phyloP scores from a whole-genome alignment of 2,329 filamentous ascomycete species.

The Monilinia polystroma region DNA sequence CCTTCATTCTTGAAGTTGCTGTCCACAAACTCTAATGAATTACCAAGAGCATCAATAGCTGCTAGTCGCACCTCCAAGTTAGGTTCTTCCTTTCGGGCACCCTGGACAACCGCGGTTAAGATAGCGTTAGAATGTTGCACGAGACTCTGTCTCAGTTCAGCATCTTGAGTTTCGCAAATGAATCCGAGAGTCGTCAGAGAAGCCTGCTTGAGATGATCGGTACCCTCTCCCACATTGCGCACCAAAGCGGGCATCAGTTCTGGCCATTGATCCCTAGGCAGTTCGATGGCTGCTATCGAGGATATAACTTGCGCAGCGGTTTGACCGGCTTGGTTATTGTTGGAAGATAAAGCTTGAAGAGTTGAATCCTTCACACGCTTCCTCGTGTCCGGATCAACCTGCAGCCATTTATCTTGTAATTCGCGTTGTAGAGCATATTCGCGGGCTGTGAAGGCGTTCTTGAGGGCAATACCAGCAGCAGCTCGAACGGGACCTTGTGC shows the following conservation, averaged over 20 bases:
- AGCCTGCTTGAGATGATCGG: slow-evolving; percentile 86
- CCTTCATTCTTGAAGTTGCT: slow-evolving; percentile 99
- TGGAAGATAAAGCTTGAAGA: slow-evolving; percentile 80
- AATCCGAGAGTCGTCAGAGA: slow-evolving; percentile 97
- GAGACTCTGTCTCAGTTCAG: slow-evolving; percentile 77
- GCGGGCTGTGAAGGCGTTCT: slow-evolving; percentile 96
- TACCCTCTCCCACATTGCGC: slow-evolving; percentile 85
- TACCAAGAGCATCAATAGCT: slow-evolving; percentile 89
- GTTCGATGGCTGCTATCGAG: slow-evolving; percentile 89
- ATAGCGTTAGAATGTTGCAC: slow-evolving; percentile 94
- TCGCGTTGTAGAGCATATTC: slow-evolving; percentile 84
- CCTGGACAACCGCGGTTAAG: slow-evolving; percentile 94
- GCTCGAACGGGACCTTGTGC: slow-evolving; percentile 82
- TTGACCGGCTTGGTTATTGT: slow-evolving; percentile 78
- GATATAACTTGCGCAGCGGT: slow-evolving; percentile 94
- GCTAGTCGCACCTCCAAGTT: slow-evolving; percentile 89
- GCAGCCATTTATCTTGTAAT: slow-evolving; percentile 90
- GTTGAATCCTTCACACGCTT: slow-evolving; percentile 83
- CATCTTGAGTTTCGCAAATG: slow-evolving; percentile 93
- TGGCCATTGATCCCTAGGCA: slow-evolving; percentile 89
- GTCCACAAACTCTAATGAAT: slow-evolving; percentile 95
- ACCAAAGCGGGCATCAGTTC: slow-evolving; percentile 88
- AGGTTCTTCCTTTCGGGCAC: slow-evolving; percentile 91
- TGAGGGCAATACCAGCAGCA: slow-evolving; percentile 92
- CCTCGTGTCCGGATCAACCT: slow-evolving; percentile 80